Conservation (phyloP, 2,329 filamentous ascomycete genomes). For the Botrytis sinoallii region DNA sequence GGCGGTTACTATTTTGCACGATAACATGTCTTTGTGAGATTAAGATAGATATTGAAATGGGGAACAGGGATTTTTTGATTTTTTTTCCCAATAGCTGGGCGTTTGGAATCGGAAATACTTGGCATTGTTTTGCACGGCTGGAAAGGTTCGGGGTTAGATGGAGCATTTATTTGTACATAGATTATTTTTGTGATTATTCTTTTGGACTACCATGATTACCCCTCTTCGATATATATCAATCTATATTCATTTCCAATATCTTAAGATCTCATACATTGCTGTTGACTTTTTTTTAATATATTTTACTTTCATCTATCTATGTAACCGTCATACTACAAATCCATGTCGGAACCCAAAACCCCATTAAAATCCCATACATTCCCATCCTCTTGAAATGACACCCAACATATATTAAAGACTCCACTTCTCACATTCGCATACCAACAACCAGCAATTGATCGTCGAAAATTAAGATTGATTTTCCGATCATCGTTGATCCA, state of each 20-base stretch:
- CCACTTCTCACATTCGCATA: neutral
- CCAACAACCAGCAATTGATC: neutral
- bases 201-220: neutral
- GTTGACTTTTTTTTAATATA: neutral
- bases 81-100: neutral
- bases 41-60: neutral
- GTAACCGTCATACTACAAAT: neutral
- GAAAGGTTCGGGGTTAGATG: neutral
- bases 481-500: neutral
- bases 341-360: neutral
- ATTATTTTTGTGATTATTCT: neutral
- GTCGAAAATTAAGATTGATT: neutral
- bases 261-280: neutral
- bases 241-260: neutral
- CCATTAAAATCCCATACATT: neutral
- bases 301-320: neutral
- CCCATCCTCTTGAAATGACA: neutral
- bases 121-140: neutral
- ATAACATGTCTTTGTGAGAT: constrained; percentile 18
- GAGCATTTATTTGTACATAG: neutral
- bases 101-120: neutral
- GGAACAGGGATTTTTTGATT: neutral
- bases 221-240: neutral
- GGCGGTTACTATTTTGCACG: constrained; percentile 39
- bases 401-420: neutral